Evolutionary conservation across 2,329 filamentous ascomycete species (phyloP).

Genomic region (Podosphaera xanthii): DNA sequence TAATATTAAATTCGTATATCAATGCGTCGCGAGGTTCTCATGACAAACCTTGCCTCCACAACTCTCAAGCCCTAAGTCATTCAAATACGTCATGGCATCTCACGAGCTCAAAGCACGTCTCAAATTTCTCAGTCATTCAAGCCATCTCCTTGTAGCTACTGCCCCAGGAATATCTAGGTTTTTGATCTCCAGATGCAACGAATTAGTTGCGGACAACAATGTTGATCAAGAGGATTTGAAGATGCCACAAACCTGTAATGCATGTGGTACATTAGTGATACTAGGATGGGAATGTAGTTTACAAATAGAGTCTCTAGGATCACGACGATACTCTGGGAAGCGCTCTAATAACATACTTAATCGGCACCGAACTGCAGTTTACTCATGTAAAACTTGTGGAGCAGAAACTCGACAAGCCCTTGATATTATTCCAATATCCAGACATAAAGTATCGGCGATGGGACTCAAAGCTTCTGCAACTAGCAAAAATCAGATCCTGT

Average conservation of each 20-base stretch:
- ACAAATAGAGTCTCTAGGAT: constrained; percentile 1
- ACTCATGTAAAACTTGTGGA: constrained; percentile 12
- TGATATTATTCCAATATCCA: not conserved
- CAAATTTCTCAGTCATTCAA: constrained; percentile 29
- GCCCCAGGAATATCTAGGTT: constrained; percentile 35
- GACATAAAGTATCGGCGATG: not conserved
- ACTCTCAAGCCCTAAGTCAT: constrained; percentile 36
- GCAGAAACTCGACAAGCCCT: constrained; percentile 8
- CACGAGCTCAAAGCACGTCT: constrained; percentile 14
- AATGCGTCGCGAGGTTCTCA: too few species aligned
- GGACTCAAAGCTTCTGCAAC: not conserved
- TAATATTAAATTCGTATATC: too few species aligned
- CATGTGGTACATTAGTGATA: constrained; percentile 38
- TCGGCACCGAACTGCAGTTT: constrained; percentile 8
- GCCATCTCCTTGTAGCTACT: constrained; percentile 28
- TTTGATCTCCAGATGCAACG: constrained; percentile 30
- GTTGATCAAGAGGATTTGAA: constrained; percentile 24
- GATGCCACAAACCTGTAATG: constrained; percentile 30
- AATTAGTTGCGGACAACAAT: constrained; percentile 25
- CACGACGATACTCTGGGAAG: not conserved
- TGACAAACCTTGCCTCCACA: constrained; percentile 16
- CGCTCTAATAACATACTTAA: not conserved
- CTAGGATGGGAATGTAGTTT: constrained; percentile 19
- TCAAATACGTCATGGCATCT: constrained; percentile 8
- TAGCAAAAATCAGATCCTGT: not conserved